These are phyloP conservation scores for Calocybe indica DNA, from an alignment of 768 basidiomycete genomes.

Conservation along the genomic window DNA sequence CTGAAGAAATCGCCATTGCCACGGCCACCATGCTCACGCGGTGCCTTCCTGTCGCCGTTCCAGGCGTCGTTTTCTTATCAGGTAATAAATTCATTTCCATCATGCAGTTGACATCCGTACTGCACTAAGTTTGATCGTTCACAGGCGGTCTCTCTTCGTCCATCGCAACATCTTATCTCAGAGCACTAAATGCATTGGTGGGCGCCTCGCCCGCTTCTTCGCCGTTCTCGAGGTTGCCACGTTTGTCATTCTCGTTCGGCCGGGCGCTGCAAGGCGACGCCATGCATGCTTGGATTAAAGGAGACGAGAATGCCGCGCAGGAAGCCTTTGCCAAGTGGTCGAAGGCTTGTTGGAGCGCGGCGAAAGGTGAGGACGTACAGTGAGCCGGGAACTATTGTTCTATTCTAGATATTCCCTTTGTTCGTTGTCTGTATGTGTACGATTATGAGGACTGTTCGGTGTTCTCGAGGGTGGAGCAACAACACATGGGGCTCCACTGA, in stretches of 20 bases:
- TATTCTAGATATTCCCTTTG: no score
- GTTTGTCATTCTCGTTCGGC: conserved; percentile 45
- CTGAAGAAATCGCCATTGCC: conserved; percentile 38
- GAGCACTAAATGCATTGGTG: conserved; percentile 32
- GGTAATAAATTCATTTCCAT: conserved; percentile 21
- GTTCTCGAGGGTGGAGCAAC: no score
- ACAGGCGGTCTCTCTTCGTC: conserved; percentile 38
- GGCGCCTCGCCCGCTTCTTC: conserved; percentile 25
- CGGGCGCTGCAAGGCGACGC: conserved; percentile 45
- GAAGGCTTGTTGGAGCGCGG: conserved; percentile 36
- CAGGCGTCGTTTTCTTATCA: conserved; percentile 45
- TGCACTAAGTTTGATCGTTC: conserved; percentile 1
- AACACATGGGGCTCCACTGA: no score
- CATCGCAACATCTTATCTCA: conserved; percentile 34
- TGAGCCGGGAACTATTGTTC: no score
- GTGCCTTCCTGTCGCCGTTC: conserved; percentile 37
- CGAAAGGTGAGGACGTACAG: conserved; percentile 22
- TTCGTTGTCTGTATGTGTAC: no score
- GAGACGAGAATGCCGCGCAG: conserved; percentile 35
- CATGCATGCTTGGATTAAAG: conserved; percentile 38
- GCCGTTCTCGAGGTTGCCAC: conserved; percentile 33
- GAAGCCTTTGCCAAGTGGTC: conserved; percentile 35
- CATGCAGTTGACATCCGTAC: background rate
- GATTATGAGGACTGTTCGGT: no score
- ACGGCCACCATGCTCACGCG: conserved; percentile 40